phyloP scores from a whole-genome alignment of 306 rosid species.

The Cucumis cinereus region DNA sequence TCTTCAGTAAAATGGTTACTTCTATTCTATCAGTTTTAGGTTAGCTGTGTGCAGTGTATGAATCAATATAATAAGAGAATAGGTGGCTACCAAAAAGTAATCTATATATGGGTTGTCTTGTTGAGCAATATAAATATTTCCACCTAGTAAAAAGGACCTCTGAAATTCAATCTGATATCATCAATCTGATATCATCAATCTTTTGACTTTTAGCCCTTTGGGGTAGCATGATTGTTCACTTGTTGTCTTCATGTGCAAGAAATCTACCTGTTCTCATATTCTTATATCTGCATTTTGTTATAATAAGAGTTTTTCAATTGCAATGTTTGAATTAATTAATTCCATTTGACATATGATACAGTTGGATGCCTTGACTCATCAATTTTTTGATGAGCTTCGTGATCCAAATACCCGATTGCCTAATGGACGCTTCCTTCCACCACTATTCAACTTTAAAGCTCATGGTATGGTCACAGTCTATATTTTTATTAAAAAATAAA shows the following conservation, averaged over 20 bases:
- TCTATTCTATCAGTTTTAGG: background rate
- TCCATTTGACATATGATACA: conserved; percentile 13
- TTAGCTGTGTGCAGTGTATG: background rate
- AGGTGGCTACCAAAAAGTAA: background rate
- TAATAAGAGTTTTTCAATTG: background rate
- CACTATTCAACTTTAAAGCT: conserved; percentile 78
- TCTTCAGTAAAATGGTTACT: background rate
- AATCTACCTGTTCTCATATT: background rate
- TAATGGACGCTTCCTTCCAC: conserved; percentile 92
- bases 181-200: background rate
- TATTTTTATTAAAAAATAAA: background rate
- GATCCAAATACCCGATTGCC: conserved; percentile 75
- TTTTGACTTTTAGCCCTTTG: background rate
- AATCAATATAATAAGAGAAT: background rate
- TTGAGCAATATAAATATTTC: background rate
- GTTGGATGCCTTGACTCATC: conserved; percentile 88
- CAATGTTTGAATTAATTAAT: background rate
- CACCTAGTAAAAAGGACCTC: background rate
- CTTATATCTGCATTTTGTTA: background rate
- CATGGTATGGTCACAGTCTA: conserved; percentile 41
- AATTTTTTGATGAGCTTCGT: conserved; percentile 92
- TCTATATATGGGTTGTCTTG: background rate
- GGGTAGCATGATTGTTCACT: background rate
- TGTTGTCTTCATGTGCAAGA: background rate
- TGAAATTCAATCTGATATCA: background rate